Conservation (phyloP, 768 basidiomycete species). For the Pleurotus salmoneostramineus region DNA sequence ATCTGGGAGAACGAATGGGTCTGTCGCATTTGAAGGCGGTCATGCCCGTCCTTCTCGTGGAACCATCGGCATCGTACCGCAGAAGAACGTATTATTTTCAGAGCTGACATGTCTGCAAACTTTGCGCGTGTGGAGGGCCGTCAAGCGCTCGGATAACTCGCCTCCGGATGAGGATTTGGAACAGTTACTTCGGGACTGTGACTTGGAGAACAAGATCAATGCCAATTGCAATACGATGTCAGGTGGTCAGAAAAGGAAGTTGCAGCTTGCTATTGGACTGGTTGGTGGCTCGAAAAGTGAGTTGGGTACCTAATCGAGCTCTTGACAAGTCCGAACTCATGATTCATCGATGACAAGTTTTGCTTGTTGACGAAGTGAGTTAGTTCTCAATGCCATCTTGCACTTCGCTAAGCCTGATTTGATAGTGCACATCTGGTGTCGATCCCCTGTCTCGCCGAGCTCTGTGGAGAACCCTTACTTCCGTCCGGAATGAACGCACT, state of each 20-base stretch:
- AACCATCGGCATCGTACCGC: constrained; percentile 72
- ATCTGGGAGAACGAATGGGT: constrained; percentile 53
- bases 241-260: constrained; percentile 80
- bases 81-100: constrained; percentile 80
- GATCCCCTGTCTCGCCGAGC: constrained; percentile 78
- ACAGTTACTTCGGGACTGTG: constrained; percentile 67
- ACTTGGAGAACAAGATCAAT: constrained; percentile 65
- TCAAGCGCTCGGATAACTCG: constrained; percentile 56
- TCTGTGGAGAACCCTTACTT: constrained; percentile 71
- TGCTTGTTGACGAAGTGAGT: constrained; percentile 51
- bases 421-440: constrained; percentile 69
- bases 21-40: constrained; percentile 53
- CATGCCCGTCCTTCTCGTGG: constrained; percentile 53
- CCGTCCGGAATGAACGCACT: constrained; percentile 60
- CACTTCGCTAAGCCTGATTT: not conserved
- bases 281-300: constrained; percentile 70
- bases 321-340: no score
- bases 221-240: constrained; percentile 63
- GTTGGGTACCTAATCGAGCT: no score
- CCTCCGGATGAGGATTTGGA: constrained; percentile 51
- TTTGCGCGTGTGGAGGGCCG: constrained; percentile 64
- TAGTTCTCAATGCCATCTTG: not conserved
- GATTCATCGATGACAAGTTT: no score
- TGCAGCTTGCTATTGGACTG: constrained; percentile 79
- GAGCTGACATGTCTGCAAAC: constrained; percentile 75